Evolutionary conservation across 2,329 filamentous ascomycete genomes (phyloP).

Genomic region (Aphanocladium album): DNA sequence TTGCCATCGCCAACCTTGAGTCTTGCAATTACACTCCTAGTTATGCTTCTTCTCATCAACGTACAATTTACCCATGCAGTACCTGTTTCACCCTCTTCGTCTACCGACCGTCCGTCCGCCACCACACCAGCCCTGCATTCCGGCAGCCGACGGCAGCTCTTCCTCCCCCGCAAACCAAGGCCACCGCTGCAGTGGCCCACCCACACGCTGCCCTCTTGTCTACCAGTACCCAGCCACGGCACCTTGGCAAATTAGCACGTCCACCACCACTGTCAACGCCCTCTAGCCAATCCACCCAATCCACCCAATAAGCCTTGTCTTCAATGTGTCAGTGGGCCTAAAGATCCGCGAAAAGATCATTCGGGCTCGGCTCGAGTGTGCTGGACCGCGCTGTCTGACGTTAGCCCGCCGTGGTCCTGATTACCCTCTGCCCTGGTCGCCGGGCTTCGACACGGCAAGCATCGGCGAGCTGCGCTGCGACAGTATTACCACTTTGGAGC

Average conservation of each 20-base stretch:
- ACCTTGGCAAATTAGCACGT: neutral
- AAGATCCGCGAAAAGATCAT: constrained; percentile 4
- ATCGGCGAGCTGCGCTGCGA: constrained; percentile 1
- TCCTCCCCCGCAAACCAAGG: neutral
- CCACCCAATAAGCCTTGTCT: neutral
- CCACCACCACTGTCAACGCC: constrained; percentile 3
- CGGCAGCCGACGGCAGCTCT: constrained; percentile 7
- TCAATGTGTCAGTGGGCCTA: neutral
- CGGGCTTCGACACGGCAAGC: constrained; percentile 4
- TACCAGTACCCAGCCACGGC: neutral
- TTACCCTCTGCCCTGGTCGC: neutral
- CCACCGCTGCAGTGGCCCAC: constrained; percentile 2
- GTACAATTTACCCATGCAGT: neutral
- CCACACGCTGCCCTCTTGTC: neutral
- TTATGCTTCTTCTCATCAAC: neutral
- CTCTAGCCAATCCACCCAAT: neutral
- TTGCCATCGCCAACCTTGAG: neutral
- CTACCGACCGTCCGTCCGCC: constrained; percentile 3
- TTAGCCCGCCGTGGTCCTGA: neutral
- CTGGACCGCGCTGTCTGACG: constrained; percentile 1
- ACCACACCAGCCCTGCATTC: constrained; percentile 7
- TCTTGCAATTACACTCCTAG: neutral
- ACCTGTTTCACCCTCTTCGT: neutral
- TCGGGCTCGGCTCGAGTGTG: neutral
- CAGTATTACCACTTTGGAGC: neutral